Evolutionary conservation across 192 early-diverging fungal genomes (phyloP), one percentile per base, ranked within the genome.

Genomic region (Mycoemilia scoparia): DNA sequence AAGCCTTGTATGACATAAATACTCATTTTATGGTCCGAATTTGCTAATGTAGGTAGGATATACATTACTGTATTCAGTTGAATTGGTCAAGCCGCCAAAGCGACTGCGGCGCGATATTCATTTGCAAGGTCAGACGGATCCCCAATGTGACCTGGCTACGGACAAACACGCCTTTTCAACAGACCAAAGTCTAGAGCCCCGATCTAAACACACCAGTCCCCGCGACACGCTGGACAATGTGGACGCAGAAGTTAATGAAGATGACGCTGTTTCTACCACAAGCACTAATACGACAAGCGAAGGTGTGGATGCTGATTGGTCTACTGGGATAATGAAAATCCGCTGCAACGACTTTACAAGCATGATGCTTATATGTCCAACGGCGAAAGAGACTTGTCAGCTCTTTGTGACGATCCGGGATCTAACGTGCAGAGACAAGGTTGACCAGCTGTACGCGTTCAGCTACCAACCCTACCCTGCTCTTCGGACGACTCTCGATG

Each of bases 291-390:
- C 21, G 17, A 31, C 21, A 13, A 24, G 40, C 7, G 41, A 39
- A 26, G 45, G 49, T 29, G 34, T 59, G 13, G 16, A 23, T 4
- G 39, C 17, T 16, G 52, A 51, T 49, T 46, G 43, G 25, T 28
- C 46, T 13, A 41, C 40, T 29, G 58, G 47, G 4, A 26, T 31
- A 7, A 54, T 81, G 15, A 37, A 57, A 27, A 73, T 96, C 21
- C 62, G 68, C 16, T 82, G 86, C 54, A 76, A 84, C 27, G 71
- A 90, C 46, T 96, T 96, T 58, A 26, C 74, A 44, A 71, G 71
- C 55, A 36, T 90, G 26, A 73, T 67, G 5, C 46, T 96, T 28
- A 62, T 60, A 19, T 67, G 86, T 48, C 53, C 59, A 24, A 47
- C 60, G 9, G 84, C 87, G 35, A 51, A 60, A 1, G 71, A 81